These are phyloP conservation scores for Agrocybe pediades DNA, from an alignment of 768 basidiomycete species.

Conservation along the genomic window DNA sequence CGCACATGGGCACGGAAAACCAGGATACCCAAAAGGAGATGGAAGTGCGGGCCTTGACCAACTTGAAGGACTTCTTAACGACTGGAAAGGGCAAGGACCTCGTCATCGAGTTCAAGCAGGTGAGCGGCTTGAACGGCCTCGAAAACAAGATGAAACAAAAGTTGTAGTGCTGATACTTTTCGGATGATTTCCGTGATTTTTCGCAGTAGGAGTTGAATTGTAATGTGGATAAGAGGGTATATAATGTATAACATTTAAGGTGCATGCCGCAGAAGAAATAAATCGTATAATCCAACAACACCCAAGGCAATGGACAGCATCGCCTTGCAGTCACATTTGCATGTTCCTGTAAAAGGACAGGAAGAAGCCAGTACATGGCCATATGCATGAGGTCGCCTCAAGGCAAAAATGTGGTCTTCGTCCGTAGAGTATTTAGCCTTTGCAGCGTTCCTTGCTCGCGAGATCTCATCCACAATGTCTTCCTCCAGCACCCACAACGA, in stretches of 20 bases:
- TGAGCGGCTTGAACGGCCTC: constrained; percentile 2
- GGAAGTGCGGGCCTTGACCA: constrained; percentile 84
- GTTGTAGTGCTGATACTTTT: constrained; percentile 17
- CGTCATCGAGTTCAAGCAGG: constrained; percentile 53
- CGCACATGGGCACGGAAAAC: constrained; percentile 91
- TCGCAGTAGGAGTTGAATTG: background rate
- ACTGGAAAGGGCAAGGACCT: constrained; percentile 67
- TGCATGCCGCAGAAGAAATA: background rate
- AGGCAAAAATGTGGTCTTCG: background rate
- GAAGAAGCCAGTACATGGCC: background rate
- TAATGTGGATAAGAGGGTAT: background rate
- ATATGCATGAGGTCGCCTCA: background rate
- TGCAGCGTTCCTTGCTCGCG: background rate
- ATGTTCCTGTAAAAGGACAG: background rate
- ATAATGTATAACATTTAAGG: background rate
- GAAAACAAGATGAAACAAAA: constrained; percentile 30
- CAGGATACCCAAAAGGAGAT: constrained; percentile 79
- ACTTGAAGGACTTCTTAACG: constrained; percentile 70
- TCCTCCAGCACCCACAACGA: background rate
- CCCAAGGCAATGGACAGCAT: no score
- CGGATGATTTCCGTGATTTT: constrained; percentile 1
- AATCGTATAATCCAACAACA: background rate
- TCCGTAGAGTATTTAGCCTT: background rate
- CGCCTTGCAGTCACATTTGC: background rate
- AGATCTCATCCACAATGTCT: background rate